These are phyloP conservation scores for Aspergillus diversus DNA, from an alignment of 495 filamentous ascomycete genomes.

Conservation along the genomic window DNA sequence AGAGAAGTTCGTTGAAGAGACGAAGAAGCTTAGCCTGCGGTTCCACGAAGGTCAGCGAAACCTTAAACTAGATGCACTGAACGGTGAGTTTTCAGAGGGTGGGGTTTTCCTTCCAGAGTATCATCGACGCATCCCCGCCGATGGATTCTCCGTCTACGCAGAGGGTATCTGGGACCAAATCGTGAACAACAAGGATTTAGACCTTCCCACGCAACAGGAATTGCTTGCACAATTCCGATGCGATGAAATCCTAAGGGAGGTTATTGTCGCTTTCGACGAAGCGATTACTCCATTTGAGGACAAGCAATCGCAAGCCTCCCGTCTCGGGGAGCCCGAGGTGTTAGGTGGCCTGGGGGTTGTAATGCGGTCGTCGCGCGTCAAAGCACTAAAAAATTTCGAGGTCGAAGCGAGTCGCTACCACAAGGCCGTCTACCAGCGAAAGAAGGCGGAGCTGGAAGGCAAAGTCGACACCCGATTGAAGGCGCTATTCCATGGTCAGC, in stretches of 20 bases:
- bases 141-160: constrained; percentile 91
- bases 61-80: constrained; percentile 53
- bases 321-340: constrained; percentile 69
- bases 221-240: constrained; percentile 95
- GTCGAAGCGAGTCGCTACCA: constrained; percentile 90
- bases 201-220: constrained; percentile 96
- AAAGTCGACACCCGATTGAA: constrained; percentile 89
- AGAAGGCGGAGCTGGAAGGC: constrained; percentile 79
- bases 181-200: constrained; percentile 96
- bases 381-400: constrained; percentile 82
- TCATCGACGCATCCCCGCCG: constrained; percentile 92
- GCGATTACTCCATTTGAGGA: constrained; percentile 84
- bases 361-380: constrained; percentile 72
- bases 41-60: constrained; percentile 81
- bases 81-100: constrained; percentile 70
- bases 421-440: constrained; percentile 88
- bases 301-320: constrained; percentile 72
- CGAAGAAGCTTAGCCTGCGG: constrained; percentile 74
- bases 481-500: constrained; percentile 81
- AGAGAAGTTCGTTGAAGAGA: constrained; percentile 84
- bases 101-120: constrained; percentile 92
- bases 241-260: constrained; percentile 91
- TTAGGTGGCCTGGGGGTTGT: constrained; percentile 75
- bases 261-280: constrained; percentile 80
- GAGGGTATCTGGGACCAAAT: constrained; percentile 98